These are phyloP conservation scores for Quillaja saponaria DNA, from an alignment of 306 rosid species.

Conservation along the genomic window DNA sequence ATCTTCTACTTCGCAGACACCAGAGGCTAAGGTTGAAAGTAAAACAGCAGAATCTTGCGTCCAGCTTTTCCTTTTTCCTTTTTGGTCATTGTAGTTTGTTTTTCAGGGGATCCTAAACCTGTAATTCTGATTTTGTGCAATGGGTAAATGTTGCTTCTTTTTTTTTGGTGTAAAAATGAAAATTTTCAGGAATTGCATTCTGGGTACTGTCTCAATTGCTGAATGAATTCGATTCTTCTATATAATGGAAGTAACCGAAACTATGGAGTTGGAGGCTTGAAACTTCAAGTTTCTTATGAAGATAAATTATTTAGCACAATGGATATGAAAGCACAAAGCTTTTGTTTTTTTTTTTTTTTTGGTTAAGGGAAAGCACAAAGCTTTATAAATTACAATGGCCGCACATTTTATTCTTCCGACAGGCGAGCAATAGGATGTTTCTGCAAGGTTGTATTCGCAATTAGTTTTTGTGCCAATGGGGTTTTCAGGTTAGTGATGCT, in stretches of 20 bases:
- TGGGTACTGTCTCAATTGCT: background rate
- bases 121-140: background rate
- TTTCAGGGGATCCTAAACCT: background rate
- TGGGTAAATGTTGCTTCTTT: background rate
- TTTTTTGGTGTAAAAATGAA: background rate
- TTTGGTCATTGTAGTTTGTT: background rate
- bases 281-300: background rate
- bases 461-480: constrained; percentile 17
- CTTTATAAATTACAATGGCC: background rate
- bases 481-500: constrained; percentile 91
- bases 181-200: background rate
- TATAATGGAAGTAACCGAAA: background rate
- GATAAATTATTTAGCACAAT: background rate
- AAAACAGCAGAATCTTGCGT: constrained; percentile 83
- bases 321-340: background rate
- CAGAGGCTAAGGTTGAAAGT: constrained; percentile 56
- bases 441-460: background rate
- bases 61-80: constrained; percentile 29
- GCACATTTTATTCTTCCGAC: background rate
- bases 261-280: too few relatives aligned
- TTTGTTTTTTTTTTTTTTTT: too few relatives aligned
- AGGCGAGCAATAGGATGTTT: background rate
- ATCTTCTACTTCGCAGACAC: constrained; percentile 67
- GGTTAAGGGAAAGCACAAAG: background rate
- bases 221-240: background rate